phyloP scores from a whole-genome alignment of 805 yeast genomes.

The Hemisphaericaspora nanyangensis region DNA sequence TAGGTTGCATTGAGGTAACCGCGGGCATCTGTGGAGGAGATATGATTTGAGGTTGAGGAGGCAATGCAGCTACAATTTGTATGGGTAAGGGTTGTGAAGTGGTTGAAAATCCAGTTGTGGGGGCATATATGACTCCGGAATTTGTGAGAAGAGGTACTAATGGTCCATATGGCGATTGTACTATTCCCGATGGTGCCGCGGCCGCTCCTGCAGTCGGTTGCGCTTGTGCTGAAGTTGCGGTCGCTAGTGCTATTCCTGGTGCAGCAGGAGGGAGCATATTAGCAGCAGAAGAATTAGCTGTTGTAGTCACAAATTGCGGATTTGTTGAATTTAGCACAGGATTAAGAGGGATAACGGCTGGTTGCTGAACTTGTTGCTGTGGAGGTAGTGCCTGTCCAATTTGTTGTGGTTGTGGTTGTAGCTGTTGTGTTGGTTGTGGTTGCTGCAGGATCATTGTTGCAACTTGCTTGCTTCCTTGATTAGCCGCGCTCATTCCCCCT shows the following conservation, averaged over 20 bases:
- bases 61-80: constrained; percentile 1
- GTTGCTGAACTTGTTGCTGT: neutral
- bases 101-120: constrained; percentile 8
- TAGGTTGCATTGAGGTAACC: neutral
- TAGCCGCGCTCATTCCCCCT: constrained; percentile 1
- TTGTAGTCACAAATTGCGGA: neutral
- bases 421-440: constrained; percentile 1
- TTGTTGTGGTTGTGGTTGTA: neutral
- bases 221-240: neutral
- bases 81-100: neutral
- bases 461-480: neutral
- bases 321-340: neutral
- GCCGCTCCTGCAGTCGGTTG: neutral
- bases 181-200: constrained; percentile 8
- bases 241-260: neutral
- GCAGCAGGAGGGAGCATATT: neutral
- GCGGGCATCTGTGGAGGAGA: constrained; percentile 2
- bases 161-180: constrained; percentile 26
- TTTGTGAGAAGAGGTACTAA: constrained; percentile 22
- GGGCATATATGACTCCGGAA: constrained; percentile 10
- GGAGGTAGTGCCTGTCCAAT: neutral
- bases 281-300: neutral
- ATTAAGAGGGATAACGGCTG: neutral
- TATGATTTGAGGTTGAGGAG: neutral
- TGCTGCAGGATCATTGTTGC: neutral